Evolutionary conservation across 495 filamentous ascomycete genomes (phyloP).

Genomic region (Astrothelium macrocarpum): DNA sequence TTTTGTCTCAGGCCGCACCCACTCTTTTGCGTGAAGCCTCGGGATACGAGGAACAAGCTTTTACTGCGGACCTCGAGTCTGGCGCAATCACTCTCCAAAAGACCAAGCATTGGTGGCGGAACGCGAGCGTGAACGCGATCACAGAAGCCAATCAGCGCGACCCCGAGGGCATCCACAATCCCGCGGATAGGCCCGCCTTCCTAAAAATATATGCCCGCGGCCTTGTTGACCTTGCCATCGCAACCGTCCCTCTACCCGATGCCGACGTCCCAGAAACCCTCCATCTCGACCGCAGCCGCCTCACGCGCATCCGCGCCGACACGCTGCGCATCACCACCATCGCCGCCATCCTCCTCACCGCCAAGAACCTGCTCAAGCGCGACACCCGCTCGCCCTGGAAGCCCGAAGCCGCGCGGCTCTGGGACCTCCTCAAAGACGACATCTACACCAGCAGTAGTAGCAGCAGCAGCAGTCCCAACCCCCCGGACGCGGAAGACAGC

Average conservation of each 20-base stretch:
- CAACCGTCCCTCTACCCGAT: slow-evolving; percentile 44
- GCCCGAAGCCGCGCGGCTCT: slow-evolving; percentile 68
- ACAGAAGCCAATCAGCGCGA: slow-evolving; percentile 65
- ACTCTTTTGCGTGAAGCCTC: slow-evolving; percentile 71
- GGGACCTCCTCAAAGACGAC: slow-evolving; percentile 31
- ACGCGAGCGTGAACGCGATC: slow-evolving; percentile 55
- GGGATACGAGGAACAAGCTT: slow-evolving; percentile 69
- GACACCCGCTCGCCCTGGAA: slow-evolving; percentile 88
- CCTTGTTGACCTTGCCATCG: slow-evolving; percentile 55
- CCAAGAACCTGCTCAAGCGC: slow-evolving; percentile 90
- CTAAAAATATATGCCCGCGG: slow-evolving; percentile 76
- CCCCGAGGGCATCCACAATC: slow-evolving; percentile 52
- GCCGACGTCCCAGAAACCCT: slow-evolving; percentile 75
- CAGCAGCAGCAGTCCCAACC: slow-evolving; percentile 31
- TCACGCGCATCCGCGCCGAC: slow-evolving; percentile 54
- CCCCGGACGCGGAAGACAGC: slow-evolving; percentile 32
- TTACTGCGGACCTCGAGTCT: slow-evolving; percentile 58
- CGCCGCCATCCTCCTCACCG: slow-evolving; percentile 74
- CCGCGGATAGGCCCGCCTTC: slow-evolving; percentile 43
- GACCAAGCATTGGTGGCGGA: slow-evolving; percentile 63
- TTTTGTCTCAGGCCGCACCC: slow-evolving; percentile 71
- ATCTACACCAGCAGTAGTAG: slow-evolving; percentile 3
- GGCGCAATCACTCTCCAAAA: slow-evolving; percentile 48
- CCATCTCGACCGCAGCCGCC: slow-evolving; percentile 63
- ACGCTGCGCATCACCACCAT: slow-evolving; percentile 69